A percentile compares a stretch with the other conserved stretches of the same genome.
These are phyloP conservation scores for Cercis canadensis DNA, from an alignment of 306 rosid genomes.

Conservation along the genomic window DNA sequence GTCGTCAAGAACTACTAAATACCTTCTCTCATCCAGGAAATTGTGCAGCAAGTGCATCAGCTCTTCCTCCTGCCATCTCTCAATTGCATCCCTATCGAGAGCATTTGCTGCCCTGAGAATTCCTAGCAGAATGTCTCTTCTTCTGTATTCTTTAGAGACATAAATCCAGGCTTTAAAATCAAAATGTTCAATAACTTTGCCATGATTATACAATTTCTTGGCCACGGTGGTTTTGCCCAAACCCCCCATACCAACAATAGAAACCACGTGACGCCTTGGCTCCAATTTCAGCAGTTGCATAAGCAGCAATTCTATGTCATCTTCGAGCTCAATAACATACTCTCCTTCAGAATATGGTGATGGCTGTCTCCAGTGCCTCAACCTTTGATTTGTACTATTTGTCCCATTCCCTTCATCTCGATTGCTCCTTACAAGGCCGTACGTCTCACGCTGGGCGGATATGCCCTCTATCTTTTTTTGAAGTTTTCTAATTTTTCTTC, in stretches of 20 bases:
- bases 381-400: slow-evolving; percentile 3
- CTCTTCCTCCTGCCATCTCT: slow-evolving; percentile 38
- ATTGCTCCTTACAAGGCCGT: slow-evolving; percentile 29
- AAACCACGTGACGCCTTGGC: slow-evolving; percentile 37
- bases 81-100: slow-evolving; percentile 22
- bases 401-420: neutral
- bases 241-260: slow-evolving; percentile 60
- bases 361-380: slow-evolving; percentile 51
- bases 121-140: slow-evolving; percentile 45
- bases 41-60: slow-evolving; percentile 32
- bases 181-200: slow-evolving; percentile 32
- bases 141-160: slow-evolving; percentile 50
- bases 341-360: slow-evolving; percentile 45
- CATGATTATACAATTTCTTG: slow-evolving; percentile 42
- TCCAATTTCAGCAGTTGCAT: slow-evolving; percentile 32
- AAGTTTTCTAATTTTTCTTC: slow-evolving; percentile 27
- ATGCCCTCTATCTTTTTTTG: slow-evolving; percentile 32
- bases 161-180: slow-evolving; percentile 51
- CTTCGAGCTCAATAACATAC: slow-evolving; percentile 49
- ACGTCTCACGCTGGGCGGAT: slow-evolving; percentile 34
- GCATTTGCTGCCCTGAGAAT: slow-evolving; percentile 43
- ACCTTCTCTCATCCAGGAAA: slow-evolving; percentile 48
- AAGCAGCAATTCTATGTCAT: slow-evolving; percentile 33
- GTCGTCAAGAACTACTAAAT: slow-evolving; percentile 49
- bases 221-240: slow-evolving; percentile 51